Conservation (phyloP, 352 stramenopile species). For the Globisporangium sylvaticum region DNA sequence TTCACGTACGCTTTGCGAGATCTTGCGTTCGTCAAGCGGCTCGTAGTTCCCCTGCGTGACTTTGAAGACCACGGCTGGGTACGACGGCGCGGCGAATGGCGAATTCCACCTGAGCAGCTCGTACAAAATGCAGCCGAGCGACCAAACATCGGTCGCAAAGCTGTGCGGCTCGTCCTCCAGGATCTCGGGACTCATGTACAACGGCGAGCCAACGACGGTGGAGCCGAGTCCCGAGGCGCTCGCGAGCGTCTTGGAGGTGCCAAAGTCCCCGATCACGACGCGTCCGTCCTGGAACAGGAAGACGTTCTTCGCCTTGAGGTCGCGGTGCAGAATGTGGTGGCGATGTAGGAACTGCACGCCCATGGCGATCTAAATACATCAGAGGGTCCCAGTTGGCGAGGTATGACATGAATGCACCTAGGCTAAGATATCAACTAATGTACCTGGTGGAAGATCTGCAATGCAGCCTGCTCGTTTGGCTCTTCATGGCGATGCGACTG, state of each 20-base stretch:
- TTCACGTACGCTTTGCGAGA: background rate
- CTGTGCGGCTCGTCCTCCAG: slow-evolving; percentile 54
- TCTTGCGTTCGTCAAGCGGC: background rate
- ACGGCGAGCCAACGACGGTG: slow-evolving; percentile 57
- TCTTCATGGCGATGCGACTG: background rate
- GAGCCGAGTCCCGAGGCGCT: slow-evolving; percentile 23
- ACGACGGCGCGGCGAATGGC: slow-evolving; percentile 10
- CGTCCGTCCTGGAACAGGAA: slow-evolving; percentile 84
- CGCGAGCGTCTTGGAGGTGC: slow-evolving; percentile 44
- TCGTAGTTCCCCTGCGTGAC: slow-evolving; percentile 11
- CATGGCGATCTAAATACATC: slow-evolving; percentile 51
- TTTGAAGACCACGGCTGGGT: slow-evolving; percentile 12
- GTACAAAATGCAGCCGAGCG: slow-evolving; percentile 79
- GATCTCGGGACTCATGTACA: slow-evolving; percentile 80
- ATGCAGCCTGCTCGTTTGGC: slow-evolving; percentile 13
- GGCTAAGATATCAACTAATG: background rate
- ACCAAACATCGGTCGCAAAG: slow-evolving; percentile 70
- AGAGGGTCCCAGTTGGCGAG: too few relatives aligned
- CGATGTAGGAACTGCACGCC: slow-evolving; percentile 81
- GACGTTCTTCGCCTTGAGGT: slow-evolving; percentile 86
- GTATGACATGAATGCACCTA: too few relatives aligned
- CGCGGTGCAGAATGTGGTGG: slow-evolving; percentile 65
- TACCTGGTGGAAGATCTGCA: slow-evolving; percentile 27
- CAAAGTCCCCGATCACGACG: slow-evolving; percentile 75
- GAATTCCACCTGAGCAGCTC: slow-evolving; percentile 45